Evolutionary conservation across 1,139 yeast species (phyloP).

Genomic region (Yamadazyma friedrichii): DNA sequence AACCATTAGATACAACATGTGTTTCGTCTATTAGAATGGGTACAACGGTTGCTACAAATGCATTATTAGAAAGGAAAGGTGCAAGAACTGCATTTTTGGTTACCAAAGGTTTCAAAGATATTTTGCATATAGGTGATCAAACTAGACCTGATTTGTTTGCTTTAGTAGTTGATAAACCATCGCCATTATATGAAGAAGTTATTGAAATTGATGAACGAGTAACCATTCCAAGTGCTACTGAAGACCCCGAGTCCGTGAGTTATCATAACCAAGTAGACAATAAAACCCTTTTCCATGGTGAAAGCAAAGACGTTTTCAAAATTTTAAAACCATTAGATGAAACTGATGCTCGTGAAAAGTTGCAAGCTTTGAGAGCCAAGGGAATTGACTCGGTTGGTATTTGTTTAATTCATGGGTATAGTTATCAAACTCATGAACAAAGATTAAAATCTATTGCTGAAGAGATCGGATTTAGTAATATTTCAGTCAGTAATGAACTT

Average conservation of each 20-base stretch:
- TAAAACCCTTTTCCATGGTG: slow-evolving; percentile 32
- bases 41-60: slow-evolving; percentile 79
- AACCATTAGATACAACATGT: slow-evolving; percentile 26
- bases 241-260: slow-evolving; percentile 46
- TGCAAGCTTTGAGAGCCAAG: slow-evolving; percentile 42
- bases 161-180: slow-evolving; percentile 54
- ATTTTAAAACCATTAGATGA: slow-evolving; percentile 49
- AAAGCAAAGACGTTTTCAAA: slow-evolving; percentile 62
- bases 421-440: slow-evolving; percentile 66
- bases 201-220: slow-evolving; percentile 72
- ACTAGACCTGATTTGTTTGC: slow-evolving; percentile 71
- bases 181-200: slow-evolving; percentile 58
- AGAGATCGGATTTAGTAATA: slow-evolving; percentile 51
- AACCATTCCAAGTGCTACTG: slow-evolving; percentile 64
- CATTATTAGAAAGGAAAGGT: slow-evolving; percentile 67
- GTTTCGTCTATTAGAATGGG: slow-evolving; percentile 64
- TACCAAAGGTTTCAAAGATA: slow-evolving; percentile 64
- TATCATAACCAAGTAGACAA: slow-evolving; percentile 12
- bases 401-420: slow-evolving; percentile 66
- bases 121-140: slow-evolving; percentile 66
- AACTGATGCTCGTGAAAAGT: slow-evolving; percentile 31
- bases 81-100: slow-evolving; percentile 59
- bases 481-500: slow-evolving; percentile 62
- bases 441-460: slow-evolving; percentile 56
- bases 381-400: slow-evolving; percentile 69